Base-by-base conservation (phyloP, 768 basidiomycete species). In the Rhizopogon sp. region DNA sequence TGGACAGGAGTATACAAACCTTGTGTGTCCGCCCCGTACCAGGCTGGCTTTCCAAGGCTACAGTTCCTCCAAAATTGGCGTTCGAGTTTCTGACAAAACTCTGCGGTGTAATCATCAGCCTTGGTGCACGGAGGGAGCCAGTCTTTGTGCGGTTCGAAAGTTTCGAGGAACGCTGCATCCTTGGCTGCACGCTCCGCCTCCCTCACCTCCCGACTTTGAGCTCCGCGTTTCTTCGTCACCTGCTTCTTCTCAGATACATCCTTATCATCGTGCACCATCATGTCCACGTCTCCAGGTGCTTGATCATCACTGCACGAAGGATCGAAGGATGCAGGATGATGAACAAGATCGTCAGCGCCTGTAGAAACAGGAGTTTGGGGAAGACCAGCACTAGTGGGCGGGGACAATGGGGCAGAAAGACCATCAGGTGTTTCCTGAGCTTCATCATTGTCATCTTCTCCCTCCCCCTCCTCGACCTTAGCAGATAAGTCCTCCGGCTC, bases 21-120 rank as follows among this genome's bases (percentile, higher is more conserved):
- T 75, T 88, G 83, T 58, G 93, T 87, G 69, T 99, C 97, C 3
- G 97, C 97, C 17, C 96, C 97, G 70, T 99, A 99, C 95, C 93
- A 96, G 3, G 95, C 84, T n/a, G 94, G 79, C 58, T 86, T 89
- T 4, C 93, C 91, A 3, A 96, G 69, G 0, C 93, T 86, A 69
- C 92, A 85, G 60, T 90, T 93, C 52, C 94, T 78, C 97, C 97
- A 99, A 70, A 85, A 98, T 53, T 87, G 80, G 31, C 94, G 78
- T 72, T 98, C 95, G 17, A 98, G 78, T 57, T 86, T 84, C 56
- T 83, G 81, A 67, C 95, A 97, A 57, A 91, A 89, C 58, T 96
- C 93, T 11, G 81, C 79, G 0, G 90, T 94, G 63, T 94, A 99
- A 67, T 98, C 93, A 14, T 78, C 73, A 0, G 84, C 66, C 8